Conservation (phyloP, 2,329 filamentous ascomycete species). For the Colletotrichum navitas region DNA sequence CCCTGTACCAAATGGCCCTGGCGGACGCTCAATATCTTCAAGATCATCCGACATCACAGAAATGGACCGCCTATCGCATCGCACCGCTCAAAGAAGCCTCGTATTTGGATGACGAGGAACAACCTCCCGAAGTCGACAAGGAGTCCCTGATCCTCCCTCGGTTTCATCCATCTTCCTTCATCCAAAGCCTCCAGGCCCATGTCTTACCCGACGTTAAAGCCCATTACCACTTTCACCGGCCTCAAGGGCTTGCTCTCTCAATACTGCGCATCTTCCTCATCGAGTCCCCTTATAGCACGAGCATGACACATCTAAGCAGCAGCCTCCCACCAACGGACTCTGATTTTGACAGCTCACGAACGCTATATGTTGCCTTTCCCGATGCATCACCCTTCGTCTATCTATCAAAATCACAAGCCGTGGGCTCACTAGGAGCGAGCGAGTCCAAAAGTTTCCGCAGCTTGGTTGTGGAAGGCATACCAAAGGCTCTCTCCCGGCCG, state of each 20-base stretch:
- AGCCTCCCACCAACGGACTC: conserved; percentile 48
- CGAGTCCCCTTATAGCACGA: conserved; percentile 78
- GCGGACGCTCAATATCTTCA: conserved; percentile 76
- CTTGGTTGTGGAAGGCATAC: conserved; percentile 82
- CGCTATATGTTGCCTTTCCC: conserved; percentile 86
- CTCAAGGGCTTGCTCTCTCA: conserved; percentile 75
- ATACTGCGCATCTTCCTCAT: conserved; percentile 84
- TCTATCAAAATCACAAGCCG: conserved; percentile 65
- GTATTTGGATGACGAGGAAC: conserved; percentile 55
- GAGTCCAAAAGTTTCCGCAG: conserved; percentile 76
- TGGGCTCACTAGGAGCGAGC: conserved; percentile 55
- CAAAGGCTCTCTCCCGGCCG: conserved; percentile 83
- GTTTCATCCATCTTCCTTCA: conserved; percentile 84
- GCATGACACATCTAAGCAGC: conserved; percentile 61
- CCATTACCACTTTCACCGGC: conserved; percentile 84
- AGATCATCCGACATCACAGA: conserved; percentile 73
- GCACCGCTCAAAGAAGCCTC: conserved; percentile 61
- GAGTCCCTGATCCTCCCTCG: conserved; percentile 70
- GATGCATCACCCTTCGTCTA: conserved; percentile 84
- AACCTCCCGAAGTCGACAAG: conserved; percentile 53
- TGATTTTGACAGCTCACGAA: conserved; percentile 74
- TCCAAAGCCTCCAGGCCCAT: conserved; percentile 80
- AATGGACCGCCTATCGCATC: conserved; percentile 74
- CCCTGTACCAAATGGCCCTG: conserved; percentile 76
- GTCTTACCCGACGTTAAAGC: conserved; percentile 84